Conservation (phyloP, 331 rosid species). For the Quercus tomentella region DNA sequence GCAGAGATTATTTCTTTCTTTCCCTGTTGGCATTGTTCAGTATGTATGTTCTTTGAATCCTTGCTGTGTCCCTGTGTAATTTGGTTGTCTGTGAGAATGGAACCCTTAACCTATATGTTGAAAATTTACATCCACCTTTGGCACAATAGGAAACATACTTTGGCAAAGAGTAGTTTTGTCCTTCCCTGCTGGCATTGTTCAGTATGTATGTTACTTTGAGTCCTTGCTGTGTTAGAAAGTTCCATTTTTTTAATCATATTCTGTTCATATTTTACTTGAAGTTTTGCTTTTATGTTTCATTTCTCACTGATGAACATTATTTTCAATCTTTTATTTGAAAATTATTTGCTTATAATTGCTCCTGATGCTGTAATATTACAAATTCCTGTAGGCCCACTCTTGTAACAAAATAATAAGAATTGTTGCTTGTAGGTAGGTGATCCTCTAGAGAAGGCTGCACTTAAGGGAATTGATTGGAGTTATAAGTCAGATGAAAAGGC, state of each 20-base stretch:
- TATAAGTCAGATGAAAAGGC: slow-evolving; percentile 98
- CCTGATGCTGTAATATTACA: slow-evolving; percentile 13
- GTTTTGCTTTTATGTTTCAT: slow-evolving; percentile 1
- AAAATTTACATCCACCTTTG: background rate
- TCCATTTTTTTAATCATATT: background rate
- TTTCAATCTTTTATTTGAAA: background rate
- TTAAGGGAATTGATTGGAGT: slow-evolving; percentile 93
- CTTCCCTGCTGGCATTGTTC: background rate
- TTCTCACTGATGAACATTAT: background rate
- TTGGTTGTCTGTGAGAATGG: background rate
- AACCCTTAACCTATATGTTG: background rate
- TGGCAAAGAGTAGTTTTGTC: background rate
- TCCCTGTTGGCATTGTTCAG: background rate
- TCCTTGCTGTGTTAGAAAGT: background rate
- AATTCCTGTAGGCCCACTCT: background rate
- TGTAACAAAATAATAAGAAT: background rate
- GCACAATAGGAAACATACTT: background rate
- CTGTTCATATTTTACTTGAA: background rate
- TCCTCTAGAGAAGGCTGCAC: slow-evolving; percentile 99
- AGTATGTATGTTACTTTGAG: background rate
- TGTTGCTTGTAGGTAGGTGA: slow-evolving; percentile 78
- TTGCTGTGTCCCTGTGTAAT: no score
- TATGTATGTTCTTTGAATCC: background rate
- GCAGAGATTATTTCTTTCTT: background rate
- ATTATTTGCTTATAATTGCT: background rate